Base-by-base conservation (phyloP, 306 rosid genomes). In the Sophora flavescens region DNA sequence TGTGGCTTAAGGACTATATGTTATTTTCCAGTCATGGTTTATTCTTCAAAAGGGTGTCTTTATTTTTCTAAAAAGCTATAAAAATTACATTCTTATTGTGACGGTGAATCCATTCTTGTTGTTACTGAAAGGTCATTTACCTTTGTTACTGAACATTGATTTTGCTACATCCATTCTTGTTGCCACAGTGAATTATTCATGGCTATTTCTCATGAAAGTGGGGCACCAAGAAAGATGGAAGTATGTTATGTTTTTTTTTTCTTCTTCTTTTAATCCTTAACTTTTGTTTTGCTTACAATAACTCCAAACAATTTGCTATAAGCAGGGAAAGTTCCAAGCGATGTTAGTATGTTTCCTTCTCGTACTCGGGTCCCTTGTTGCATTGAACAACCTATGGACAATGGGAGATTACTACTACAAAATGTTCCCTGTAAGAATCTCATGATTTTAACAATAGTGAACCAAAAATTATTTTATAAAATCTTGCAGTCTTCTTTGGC, bases 321-420 rank as follows among this genome's bases (percentile, higher is more conserved):
- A 36, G 56, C 87, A 89, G 87, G 90, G 93, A 6, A 87, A 84
- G 44, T 18, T 26, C 22, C 78, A 16, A 80, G 90, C 90, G 51
- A 57, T 78, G 44, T 35, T 66, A 3, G 87, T 86, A 45, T 90
- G 92, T 66, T 90, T 90, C 82, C 5, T 88, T 82, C 92, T 90
- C 9, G 92, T 92, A 28, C 18, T 87, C n/a, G 95, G 95, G 22
- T 80, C 87, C 11, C 89, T 86, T 5, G 80, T 87, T 8, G 42
- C 88, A 2, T 90, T 90, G 90, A 87, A 57, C 74, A 86, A 81
- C 68, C 71, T 90, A 84, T 78, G 88, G 11, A 88, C 87, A 1
- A 84, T 87, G 15, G 75, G 61, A 76, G 95, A 90, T 50, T 90
- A 90, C 85, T 88, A 87, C 75, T 87, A 87, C 48, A 53, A 12